Percentiles rank a stretch among this genome's conserved stretches.
Evolutionary conservation across 208 protist genomes (phyloP).

Genomic region (Leishmania gerbilli): DNA sequence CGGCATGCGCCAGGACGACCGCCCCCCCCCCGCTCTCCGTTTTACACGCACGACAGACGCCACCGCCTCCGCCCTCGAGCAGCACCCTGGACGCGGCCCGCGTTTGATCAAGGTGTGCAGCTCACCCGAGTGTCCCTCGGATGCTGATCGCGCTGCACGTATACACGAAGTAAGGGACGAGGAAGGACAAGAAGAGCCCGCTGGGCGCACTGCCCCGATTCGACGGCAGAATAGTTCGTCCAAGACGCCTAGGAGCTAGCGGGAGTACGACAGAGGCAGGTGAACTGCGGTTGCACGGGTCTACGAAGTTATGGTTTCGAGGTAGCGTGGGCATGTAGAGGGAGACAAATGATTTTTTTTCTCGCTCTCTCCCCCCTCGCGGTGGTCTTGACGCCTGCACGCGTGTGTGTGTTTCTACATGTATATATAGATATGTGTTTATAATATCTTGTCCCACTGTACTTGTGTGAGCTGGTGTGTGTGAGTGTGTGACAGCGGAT

Average conservation of each 20-base stretch:
- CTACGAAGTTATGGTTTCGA: no score
- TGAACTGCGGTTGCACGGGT: no score
- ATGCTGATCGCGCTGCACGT: not conserved
- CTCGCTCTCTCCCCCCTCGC: no score
- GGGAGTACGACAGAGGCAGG: no score
- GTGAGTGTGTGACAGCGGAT: not conserved
- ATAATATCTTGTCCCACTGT: not conserved
- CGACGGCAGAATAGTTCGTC: no score
- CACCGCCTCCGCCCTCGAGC: not conserved
- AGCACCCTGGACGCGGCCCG: not conserved
- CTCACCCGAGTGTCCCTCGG: not conserved
- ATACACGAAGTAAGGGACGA: not conserved
- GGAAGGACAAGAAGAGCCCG: not conserved
- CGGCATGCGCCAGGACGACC: not conserved
- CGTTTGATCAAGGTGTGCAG: not conserved
- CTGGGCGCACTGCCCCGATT: not conserved
- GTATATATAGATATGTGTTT: conserved; percentile 1
- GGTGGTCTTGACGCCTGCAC: not conserved
- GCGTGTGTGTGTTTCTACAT: not conserved
- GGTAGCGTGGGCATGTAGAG: no score
- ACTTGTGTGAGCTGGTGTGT: not conserved
- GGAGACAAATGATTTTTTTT: not conserved
- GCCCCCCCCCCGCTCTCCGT: no score
- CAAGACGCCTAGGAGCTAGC: no score
- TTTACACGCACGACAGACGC: not conserved